phyloP scores from a whole-genome alignment of 345 rosid species.

The Eucalyptus rudis region DNA sequence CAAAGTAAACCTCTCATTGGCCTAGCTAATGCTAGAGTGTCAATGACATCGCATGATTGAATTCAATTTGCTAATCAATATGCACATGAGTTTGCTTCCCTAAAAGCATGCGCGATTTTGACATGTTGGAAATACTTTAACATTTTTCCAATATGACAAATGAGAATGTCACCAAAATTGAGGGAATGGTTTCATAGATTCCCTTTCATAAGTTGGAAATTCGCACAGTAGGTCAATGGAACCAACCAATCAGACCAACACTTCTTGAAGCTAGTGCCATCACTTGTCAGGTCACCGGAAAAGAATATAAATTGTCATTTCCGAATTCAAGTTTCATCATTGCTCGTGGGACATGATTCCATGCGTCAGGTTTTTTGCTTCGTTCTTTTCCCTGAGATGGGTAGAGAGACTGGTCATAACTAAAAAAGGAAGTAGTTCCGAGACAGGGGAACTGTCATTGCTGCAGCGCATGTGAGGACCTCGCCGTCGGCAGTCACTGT shows the following conservation, averaged over 20 bases:
- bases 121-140: not conserved
- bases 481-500: slow-evolving; percentile 52
- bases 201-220: not conserved
- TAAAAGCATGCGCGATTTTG: not conserved
- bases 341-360: not conserved
- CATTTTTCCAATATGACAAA: not conserved
- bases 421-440: slow-evolving; percentile 83
- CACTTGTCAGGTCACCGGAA: not conserved
- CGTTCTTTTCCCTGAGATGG: not conserved
- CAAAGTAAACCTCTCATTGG: no score
- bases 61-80: no score
- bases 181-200: not conserved
- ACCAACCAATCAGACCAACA: not conserved
- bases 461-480: slow-evolving; percentile 59
- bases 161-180: not conserved
- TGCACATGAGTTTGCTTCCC: no score
- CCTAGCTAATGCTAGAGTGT: no score
- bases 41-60: no score
- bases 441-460: slow-evolving; percentile 71
- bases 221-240: not conserved
- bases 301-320: not conserved
- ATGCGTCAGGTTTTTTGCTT: not conserved
- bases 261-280: not conserved
- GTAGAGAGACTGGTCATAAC: not conserved
- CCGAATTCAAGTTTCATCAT: not conserved